These are phyloP conservation scores for Myxozyma neotropica DNA, from an alignment of 805 yeast species.

Conservation along the genomic window DNA sequence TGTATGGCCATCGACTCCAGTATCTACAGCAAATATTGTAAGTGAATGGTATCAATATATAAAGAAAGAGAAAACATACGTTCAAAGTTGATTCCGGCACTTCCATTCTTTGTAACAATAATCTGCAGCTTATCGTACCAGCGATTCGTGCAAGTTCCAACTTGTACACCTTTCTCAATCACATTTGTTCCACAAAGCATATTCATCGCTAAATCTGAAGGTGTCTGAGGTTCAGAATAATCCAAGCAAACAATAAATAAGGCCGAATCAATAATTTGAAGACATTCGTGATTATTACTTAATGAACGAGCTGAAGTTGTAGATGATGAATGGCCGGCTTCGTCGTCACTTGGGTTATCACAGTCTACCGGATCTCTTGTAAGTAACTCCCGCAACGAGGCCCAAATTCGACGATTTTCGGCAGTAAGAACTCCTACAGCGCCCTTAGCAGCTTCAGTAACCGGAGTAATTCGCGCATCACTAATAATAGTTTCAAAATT, in stretches of 20 bases:
- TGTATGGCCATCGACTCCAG: conserved; percentile 96
- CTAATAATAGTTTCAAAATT: conserved; percentile 74
- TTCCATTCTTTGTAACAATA: conserved; percentile 83
- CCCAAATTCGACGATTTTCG: conserved; percentile 88
- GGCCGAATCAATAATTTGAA: conserved; percentile 77
- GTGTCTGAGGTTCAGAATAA: conserved; percentile 64
- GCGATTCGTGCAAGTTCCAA: conserved; percentile 90
- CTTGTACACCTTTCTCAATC: conserved; percentile 82
- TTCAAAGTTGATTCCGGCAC: conserved; percentile 91
- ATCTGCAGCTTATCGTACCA: conserved; percentile 94
- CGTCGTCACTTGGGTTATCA: neutral
- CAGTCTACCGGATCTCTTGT: conserved; percentile 36
- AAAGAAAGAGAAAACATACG: conserved; percentile 34
- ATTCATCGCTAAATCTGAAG: conserved; percentile 68
- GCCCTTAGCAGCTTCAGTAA: conserved; percentile 65
- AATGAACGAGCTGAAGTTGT: neutral
- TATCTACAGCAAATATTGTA: conserved; percentile 39
- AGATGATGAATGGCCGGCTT: neutral
- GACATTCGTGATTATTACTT: conserved; percentile 64
- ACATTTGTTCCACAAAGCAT: conserved; percentile 84
- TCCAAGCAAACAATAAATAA: conserved; percentile 82
- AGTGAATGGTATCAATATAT: conserved; percentile 38
- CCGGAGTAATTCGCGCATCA: conserved; percentile 60
- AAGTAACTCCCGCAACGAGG: conserved; percentile 62
- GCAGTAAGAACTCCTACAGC: conserved; percentile 90